Conservation (phyloP, 1,284 basidiomycete species). For the Testicularia cyperi region DNA sequence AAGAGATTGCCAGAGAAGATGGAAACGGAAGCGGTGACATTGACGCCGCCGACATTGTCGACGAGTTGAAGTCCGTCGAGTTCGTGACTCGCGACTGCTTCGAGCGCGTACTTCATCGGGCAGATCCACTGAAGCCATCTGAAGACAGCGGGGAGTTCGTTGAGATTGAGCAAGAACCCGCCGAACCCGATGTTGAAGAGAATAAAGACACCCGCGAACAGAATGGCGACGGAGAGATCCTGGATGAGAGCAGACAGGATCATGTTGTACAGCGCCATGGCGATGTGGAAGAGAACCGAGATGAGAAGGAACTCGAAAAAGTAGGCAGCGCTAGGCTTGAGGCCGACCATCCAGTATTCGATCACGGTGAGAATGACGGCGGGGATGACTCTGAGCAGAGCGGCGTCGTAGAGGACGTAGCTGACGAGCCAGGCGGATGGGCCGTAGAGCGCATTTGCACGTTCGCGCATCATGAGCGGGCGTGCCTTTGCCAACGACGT, state of each 20-base stretch:
- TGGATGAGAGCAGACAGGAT: conserved; percentile 34
- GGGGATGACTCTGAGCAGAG: conserved; percentile 35
- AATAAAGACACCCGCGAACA: conserved; percentile 34
- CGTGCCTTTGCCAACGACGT: conserved; percentile 25
- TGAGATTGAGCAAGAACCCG: conserved; percentile 47
- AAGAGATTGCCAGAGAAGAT: conserved; percentile 39
- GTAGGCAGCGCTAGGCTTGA: conserved; percentile 20
- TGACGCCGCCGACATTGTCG: conserved; percentile 31
- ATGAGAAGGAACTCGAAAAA: conserved; percentile 52
- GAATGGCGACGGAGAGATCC: conserved; percentile 38
- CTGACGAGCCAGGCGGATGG: conserved; percentile 39
- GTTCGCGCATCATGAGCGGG: conserved; percentile 49
- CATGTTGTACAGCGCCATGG: conserved; percentile 44
- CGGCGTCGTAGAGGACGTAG: conserved; percentile 38
- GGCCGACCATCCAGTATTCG: conserved; percentile 50
- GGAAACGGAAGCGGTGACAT: conserved; percentile 18
- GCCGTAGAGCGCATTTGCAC: conserved; percentile 42
- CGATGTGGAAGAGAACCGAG: conserved; percentile 34
- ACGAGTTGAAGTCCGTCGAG: conserved; percentile 32
- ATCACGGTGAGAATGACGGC: conserved; percentile 29
- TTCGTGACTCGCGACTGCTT: conserved; percentile 45
- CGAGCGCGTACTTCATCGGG: conserved; percentile 47
- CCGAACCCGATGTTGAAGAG: conserved; percentile 50
- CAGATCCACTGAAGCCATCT: conserved; percentile 47
- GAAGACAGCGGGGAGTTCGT: conserved; percentile 32